Conservation (phyloP, 73 alveolate species). For the Paramecium bursaria region DNA sequence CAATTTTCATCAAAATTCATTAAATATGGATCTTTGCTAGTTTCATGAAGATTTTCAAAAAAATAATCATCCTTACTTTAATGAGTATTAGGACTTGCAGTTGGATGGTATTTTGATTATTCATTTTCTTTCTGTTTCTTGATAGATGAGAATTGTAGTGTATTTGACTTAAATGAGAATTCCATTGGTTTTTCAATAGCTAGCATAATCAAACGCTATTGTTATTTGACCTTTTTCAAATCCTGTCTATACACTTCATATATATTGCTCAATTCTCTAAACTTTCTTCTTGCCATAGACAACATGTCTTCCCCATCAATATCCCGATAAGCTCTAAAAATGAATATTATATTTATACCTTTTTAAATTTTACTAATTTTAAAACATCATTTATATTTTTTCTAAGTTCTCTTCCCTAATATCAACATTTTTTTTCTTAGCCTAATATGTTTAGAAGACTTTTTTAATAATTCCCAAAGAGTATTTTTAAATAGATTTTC, state of each 20-base stretch:
- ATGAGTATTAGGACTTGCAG: no score
- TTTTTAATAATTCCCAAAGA: background rate
- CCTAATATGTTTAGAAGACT: background rate
- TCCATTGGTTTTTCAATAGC: background rate
- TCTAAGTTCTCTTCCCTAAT: background rate
- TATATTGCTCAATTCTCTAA: slow-evolving; percentile 2
- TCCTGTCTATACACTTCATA: background rate
- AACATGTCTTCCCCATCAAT: slow-evolving; percentile 50
- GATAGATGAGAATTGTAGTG: no score
- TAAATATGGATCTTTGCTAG: no score
- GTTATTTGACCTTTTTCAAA: background rate
- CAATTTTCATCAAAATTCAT: no score
- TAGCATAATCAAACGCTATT: background rate
- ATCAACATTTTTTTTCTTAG: background rate
- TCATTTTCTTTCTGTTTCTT: no score
- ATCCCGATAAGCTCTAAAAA: slow-evolving; percentile 14
- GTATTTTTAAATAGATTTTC: background rate
- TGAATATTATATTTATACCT: background rate
- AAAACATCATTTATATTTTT: no score
- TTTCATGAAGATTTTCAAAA: no score
- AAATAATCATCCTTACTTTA: no score
- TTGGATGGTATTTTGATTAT: no score
- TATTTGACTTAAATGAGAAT: background rate
- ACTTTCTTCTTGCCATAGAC: slow-evolving; percentile 22
- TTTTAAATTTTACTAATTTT: background rate